A percentile compares a stretch with the other conserved stretches of the same genome.
Conservation (phyloP, 495 filamentous ascomycete species). For the Thermochaetoides thermophila region DNA sequence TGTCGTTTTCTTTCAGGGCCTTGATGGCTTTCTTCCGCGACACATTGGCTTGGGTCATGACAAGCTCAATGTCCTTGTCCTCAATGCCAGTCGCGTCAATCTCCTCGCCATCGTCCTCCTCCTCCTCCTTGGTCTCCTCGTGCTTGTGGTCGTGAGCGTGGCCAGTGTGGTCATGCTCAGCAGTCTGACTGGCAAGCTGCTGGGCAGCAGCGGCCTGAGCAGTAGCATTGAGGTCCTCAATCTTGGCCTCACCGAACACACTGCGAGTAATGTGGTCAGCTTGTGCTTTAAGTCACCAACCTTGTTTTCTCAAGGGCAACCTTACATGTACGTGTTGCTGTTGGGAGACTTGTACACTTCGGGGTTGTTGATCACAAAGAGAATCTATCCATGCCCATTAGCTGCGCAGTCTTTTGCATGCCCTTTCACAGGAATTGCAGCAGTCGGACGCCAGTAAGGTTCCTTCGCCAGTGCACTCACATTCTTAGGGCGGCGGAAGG, state of each 20-base stretch:
- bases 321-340: conserved; percentile 99
- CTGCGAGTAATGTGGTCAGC: conserved; percentile 30
- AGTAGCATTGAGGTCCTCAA: conserved; percentile 92
- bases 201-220: conserved; percentile 89
- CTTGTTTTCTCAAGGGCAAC: conserved; percentile 5
- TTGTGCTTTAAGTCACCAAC: too few relatives aligned
- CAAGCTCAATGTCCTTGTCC: conserved; percentile 96
- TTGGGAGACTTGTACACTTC: conserved; percentile 97
- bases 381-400: conserved; percentile 47
- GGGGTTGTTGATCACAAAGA: conserved; percentile 98
- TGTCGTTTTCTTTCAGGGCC: conserved; percentile 96
- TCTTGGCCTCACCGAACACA: conserved; percentile 99
- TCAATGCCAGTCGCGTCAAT: conserved; percentile 88
- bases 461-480: conserved; percentile 51
- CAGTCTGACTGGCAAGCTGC: conserved; percentile 65
- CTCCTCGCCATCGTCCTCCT: conserved; percentile 89
- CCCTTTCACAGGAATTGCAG: too few relatives aligned
- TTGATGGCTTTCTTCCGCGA: conserved; percentile 97
- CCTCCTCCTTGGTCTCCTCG: conserved; percentile 61
- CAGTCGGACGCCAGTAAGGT: too few relatives aligned
- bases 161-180: conserved; percentile 48
- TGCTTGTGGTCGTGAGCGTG: conserved; percentile 49
- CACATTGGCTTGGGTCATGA: conserved; percentile 95
- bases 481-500: conserved; percentile 94
- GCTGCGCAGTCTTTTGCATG: conserved; percentile 4